Conservation (phyloP, 1,284 basidiomycete species). For the Lentinula novae-zelandiae region DNA sequence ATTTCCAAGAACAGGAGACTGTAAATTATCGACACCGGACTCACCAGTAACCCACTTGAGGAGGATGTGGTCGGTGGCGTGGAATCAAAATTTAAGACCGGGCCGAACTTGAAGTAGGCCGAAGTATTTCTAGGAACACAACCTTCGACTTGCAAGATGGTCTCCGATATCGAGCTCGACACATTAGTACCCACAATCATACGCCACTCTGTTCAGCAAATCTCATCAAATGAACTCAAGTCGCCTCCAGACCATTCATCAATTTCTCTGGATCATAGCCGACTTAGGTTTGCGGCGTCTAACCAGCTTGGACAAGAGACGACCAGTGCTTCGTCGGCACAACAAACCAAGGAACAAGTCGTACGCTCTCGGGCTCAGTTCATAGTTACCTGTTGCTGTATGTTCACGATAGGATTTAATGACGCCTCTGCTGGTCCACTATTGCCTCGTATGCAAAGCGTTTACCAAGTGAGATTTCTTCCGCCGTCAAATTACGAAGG, state of each 20-base stretch:
- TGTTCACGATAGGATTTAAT: slow-evolving; percentile 42
- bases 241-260: neutral
- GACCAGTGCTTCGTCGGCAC: neutral
- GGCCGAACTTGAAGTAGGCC: neutral
- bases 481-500: neutral
- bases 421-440: slow-evolving; percentile 42
- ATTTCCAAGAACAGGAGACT: no score
- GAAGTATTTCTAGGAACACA: neutral
- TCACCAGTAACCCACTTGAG: no score
- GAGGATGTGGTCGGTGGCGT: no score
- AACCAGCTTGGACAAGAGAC: neutral
- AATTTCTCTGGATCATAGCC: neutral
- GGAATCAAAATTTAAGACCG: neutral
- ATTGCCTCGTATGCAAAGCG: slow-evolving; percentile 43
- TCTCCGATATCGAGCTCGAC: neutral
- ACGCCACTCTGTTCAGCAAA: neutral
- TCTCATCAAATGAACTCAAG: neutral
- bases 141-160: neutral
- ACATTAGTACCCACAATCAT: neutral
- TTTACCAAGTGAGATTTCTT: slow-evolving; percentile 40
- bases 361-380: slow-evolving; percentile 21
- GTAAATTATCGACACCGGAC: no score
- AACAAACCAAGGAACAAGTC: slow-evolving; percentile 1
- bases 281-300: neutral
- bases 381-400: slow-evolving; percentile 28